A percentile compares a stretch with the other conserved stretches of the same genome.
Conservation (phyloP, 1,284 basidiomycete species). For the Tilletiaria anomala region DNA sequence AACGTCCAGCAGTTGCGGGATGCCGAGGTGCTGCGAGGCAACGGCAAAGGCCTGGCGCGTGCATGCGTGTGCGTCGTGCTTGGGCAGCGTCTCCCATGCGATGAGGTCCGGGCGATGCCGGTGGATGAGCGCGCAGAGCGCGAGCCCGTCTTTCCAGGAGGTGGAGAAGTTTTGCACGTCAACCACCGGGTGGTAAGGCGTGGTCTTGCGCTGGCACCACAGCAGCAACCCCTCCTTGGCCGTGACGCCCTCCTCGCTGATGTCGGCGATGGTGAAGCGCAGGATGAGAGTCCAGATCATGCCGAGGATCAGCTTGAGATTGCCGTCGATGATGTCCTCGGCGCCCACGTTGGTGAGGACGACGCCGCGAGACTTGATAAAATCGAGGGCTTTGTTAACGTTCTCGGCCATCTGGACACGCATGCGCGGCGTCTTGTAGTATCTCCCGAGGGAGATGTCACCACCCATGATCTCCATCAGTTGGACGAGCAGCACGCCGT, state of each 20-base stretch:
- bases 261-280: conserved; percentile 84
- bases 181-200: conserved; percentile 67
- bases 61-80: conserved; percentile 47
- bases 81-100: conserved; percentile 59
- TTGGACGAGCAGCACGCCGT: conserved; percentile 82
- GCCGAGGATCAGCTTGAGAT: conserved; percentile 87
- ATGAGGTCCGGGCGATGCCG: conserved; percentile 88
- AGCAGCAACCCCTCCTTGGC: conserved; percentile 84
- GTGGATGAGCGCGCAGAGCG: conserved; percentile 89
- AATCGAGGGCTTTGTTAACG: conserved; percentile 86
- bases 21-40: conserved; percentile 12
- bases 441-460: conserved; percentile 74
- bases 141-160: conserved; percentile 86
- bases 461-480: conserved; percentile 44
- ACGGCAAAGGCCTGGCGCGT: conserved; percentile 13
- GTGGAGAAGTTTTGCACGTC: conserved; percentile 81
- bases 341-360: conserved; percentile 95
- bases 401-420: conserved; percentile 96
- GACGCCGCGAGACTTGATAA: conserved; percentile 84
- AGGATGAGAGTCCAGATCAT: conserved; percentile 97
- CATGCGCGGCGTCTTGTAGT: conserved; percentile 77
- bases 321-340: conserved; percentile 95
- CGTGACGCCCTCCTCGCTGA: conserved; percentile 91
- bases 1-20: conserved; percentile 81
- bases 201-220: conserved; percentile 95